Conservation (phyloP, 1,284 basidiomycete genomes). For the Rhodotorula mucilaginosa region DNA sequence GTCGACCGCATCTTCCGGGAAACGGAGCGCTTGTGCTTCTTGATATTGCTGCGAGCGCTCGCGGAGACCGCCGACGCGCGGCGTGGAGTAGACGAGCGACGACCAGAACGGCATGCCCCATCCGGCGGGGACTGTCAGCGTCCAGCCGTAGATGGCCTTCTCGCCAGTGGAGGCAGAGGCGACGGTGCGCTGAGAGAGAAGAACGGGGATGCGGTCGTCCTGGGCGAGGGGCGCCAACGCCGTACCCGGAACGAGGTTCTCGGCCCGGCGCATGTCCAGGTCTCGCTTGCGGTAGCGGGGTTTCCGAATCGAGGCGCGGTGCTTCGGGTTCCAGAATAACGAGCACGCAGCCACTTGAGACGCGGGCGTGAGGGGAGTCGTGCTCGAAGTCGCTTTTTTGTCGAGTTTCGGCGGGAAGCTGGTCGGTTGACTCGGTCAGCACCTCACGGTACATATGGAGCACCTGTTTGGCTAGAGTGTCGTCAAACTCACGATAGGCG, state of each 20-base stretch:
- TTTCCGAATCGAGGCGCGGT: conserved; percentile 57
- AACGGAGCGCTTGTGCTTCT: conserved; percentile 69
- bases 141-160: conserved; percentile 64
- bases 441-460: neutral
- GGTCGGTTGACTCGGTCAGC: neutral
- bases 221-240: conserved; percentile 62
- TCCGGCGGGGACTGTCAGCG: conserved; percentile 70
- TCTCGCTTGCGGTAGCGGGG: conserved; percentile 78
- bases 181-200: conserved; percentile 77
- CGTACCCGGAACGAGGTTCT: conserved; percentile 74
- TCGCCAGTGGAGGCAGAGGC: conserved; percentile 38
- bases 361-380: conserved; percentile 58
- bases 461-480: neutral
- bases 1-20: conserved; percentile 75
- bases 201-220: conserved; percentile 75
- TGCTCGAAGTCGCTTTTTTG: conserved; percentile 47
- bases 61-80: conserved; percentile 73
- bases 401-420: conserved; percentile 79
- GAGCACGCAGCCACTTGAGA: conserved; percentile 60
- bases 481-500: conserved; percentile 59
- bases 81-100: conserved; percentile 74
- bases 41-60: conserved; percentile 73
- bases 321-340: conserved; percentile 64
- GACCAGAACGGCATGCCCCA: conserved; percentile 84
- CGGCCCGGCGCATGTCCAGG: conserved; percentile 70